These are phyloP conservation scores for Massarina eburnea DNA, from an alignment of 2,329 filamentous ascomycete genomes.

Conservation along the genomic window DNA sequence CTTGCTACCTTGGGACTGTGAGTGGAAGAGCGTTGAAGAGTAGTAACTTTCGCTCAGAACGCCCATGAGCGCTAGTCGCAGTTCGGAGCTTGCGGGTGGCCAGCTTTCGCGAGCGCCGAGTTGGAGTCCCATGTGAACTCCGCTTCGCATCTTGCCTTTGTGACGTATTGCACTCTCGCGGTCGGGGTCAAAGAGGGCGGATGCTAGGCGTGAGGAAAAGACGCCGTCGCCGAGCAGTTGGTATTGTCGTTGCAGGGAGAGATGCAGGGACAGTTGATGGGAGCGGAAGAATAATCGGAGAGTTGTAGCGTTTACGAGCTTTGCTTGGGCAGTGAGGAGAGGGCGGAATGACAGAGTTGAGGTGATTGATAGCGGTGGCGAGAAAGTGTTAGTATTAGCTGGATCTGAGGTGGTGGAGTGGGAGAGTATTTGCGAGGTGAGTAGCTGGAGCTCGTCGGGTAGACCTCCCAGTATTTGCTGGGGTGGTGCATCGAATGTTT, in stretches of 20 bases:
- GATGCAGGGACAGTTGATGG: constrained; percentile 71
- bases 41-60: constrained; percentile 75
- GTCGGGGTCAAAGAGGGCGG: constrained; percentile 82
- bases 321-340: constrained; percentile 71
- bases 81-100: constrained; percentile 91
- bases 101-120: constrained; percentile 80
- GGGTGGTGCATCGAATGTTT: constrained; percentile 28
- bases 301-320: constrained; percentile 74
- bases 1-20: constrained; percentile 8
- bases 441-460: constrained; percentile 31
- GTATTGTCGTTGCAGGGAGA: constrained; percentile 75
- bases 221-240: constrained; percentile 83
- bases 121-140: constrained; percentile 74
- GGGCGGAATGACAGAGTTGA: constrained; percentile 76
- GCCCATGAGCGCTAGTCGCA: constrained; percentile 86
- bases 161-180: constrained; percentile 76
- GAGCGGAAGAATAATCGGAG: constrained; percentile 74
- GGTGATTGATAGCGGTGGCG: constrained; percentile 58
- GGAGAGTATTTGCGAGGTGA: constrained; percentile 24
- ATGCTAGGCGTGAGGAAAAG: constrained; percentile 77
- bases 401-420: not conserved
- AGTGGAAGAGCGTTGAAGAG: constrained; percentile 37
- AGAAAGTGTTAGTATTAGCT: constrained; percentile 23
- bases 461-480: constrained; percentile 9
- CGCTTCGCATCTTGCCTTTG: constrained; percentile 65